These are phyloP conservation scores for Citrus unshiu DNA, from an alignment of 345 rosid genomes.

Conservation along the genomic window DNA sequence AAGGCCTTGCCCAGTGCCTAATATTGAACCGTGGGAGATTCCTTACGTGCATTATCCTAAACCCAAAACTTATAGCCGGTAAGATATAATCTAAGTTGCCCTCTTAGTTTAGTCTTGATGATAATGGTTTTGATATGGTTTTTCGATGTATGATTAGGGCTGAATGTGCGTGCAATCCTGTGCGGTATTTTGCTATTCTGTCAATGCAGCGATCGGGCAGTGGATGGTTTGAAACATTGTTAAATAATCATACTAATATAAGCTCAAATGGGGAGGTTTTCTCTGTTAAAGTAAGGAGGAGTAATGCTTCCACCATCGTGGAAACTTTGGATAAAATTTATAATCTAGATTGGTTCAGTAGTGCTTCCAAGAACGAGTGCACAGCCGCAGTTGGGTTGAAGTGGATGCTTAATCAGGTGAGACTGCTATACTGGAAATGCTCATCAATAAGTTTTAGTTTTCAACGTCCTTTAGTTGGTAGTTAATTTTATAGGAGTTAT, in stretches of 20 bases:
- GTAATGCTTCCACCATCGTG: conserved; percentile 61
- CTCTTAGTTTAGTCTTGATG: conserved; percentile 1
- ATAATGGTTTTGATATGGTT: conserved; percentile 8
- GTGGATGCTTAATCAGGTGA: conserved; percentile 99
- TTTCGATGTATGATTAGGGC: conserved; percentile 47
- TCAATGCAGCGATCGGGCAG: conserved; percentile 99
- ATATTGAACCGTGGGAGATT: conserved; percentile 84
- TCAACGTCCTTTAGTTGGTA: background rate
- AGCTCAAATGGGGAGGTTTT: conserved; percentile 98
- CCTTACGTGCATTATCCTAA: conserved; percentile 85
- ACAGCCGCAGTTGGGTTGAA: conserved; percentile 95
- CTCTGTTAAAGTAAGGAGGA: conserved; percentile 86
- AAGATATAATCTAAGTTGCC: conserved; percentile 2
- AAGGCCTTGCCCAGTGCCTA: conserved; percentile 72
- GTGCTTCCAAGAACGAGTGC: conserved; percentile 98
- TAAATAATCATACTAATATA: conserved; percentile 90
- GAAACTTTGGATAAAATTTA: conserved; percentile 82
- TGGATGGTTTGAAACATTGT: conserved; percentile 97
- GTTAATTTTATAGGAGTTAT: background rate
- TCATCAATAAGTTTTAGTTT: background rate
- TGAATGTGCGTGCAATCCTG: conserved; percentile 88
- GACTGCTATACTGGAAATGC: background rate
- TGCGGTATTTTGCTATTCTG: conserved; percentile 87
- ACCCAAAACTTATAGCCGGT: conserved; percentile 82
- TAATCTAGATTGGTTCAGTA: conserved; percentile 87